Evolutionary conservation across 2,329 filamentous ascomycete genomes (phyloP), one percentile per base, ranked within the genome.

Genomic region (Neoarthrinium moseri): DNA sequence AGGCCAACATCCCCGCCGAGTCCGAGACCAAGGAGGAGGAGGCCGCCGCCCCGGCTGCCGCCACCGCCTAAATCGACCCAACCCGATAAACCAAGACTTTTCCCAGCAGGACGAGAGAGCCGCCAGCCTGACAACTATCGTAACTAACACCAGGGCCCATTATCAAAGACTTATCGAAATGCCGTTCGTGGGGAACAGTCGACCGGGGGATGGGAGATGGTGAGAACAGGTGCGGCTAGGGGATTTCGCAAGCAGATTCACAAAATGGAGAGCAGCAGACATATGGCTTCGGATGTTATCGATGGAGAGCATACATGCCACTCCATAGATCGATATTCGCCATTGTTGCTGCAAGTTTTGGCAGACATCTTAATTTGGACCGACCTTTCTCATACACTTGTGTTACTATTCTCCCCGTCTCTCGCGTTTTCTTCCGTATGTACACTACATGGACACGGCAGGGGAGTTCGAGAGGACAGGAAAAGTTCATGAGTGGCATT

Each of bases 1-100:
- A 96, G 67, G 83, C 87, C 63, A 86, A 78, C 61, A 72, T 72
- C 52, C 69, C 69, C 47, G 64, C 69, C 42, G 72, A 75, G 59
- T 57, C 60, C 51, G 70, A 72, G 62, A 58, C 64, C 56, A 70
- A 72, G 56, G 70, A 77, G 47, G 57, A 61, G 53, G 58, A 55
- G 51, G 63, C 67, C 49, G 50, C 64, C 47, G 55, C 56, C 32
- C 50, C 56, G 40, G 49, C 54, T 29, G 51, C 61, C 24, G 56
- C 58, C 41, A 57, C 68, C 45, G 65, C 66, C 50, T 65, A 66
- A 56, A 53, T 48, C 46, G 45, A 29, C 39, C 38, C 51, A 46
- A 51, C 48, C 51, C 50, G 49, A 55, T 44, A 32, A 24, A 13
- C 35, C 13, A 53, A 42, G 37, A 45, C 53, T 54, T 54, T 50